Conservation (phyloP, 164 flowering plant genomes). For the Vitis amurensis region DNA sequence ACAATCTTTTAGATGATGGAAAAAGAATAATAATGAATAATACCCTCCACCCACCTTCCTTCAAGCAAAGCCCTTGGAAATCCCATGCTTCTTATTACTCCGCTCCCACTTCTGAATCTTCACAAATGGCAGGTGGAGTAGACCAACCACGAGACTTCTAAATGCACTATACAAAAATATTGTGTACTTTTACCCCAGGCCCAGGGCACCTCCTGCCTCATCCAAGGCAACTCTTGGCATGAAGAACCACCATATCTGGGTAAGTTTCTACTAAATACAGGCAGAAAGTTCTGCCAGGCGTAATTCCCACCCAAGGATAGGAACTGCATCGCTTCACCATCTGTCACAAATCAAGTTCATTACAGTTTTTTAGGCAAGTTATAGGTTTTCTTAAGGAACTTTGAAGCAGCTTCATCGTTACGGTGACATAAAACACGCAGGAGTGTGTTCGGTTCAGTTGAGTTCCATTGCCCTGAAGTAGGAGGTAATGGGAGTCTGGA, state of each 20-base stretch:
- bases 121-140: not conserved
- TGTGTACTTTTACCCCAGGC: not conserved
- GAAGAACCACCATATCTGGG: not conserved
- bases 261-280: slow-evolving; percentile 15
- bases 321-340: slow-evolving; percentile 1
- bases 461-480: slow-evolving; percentile 71
- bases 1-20: not conserved
- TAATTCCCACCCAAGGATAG: not conserved
- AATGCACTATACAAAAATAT: slow-evolving; percentile 17
- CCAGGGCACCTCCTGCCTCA: not conserved
- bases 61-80: not conserved
- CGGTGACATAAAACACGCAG: slow-evolving; percentile 65
- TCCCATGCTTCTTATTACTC: not conserved
- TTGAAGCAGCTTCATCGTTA: slow-evolving; percentile 66
- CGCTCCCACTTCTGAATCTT: not conserved
- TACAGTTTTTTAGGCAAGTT: slow-evolving; percentile 66
- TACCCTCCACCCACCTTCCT: not conserved
- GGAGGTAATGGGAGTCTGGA: slow-evolving; percentile 69
- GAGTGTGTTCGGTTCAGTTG: slow-evolving; percentile 66
- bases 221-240: not conserved
- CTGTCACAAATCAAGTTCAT: not conserved
- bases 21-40: slow-evolving; percentile 7
- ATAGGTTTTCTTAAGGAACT: slow-evolving; percentile 68
- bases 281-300: slow-evolving; percentile 7
- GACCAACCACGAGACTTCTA: not conserved